Evolutionary conservation across 768 basidiomycete genomes (phyloP).

Genomic region (Agaricus blazei): DNA sequence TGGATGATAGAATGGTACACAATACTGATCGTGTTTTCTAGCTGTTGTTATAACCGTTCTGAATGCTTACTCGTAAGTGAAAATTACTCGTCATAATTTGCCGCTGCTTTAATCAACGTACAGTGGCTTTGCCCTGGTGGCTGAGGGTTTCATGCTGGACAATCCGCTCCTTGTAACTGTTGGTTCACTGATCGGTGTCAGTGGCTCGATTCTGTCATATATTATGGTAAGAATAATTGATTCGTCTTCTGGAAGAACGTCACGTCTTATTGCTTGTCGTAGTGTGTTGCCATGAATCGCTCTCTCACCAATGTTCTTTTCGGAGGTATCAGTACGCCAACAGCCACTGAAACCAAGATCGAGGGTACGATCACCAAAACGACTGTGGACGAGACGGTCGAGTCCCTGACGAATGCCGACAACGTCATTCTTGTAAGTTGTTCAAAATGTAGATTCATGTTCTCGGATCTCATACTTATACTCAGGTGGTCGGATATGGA

Average conservation of each 20-base stretch:
- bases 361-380: constrained; percentile 79
- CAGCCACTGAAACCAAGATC: constrained; percentile 61
- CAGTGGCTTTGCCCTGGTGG: constrained; percentile 81
- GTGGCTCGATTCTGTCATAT: constrained; percentile 86
- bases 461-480: not conserved
- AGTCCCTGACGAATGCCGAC: constrained; percentile 72
- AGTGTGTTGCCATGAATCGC: constrained; percentile 94
- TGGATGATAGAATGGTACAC: constrained; percentile 9
- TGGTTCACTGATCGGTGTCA: constrained; percentile 85
- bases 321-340: constrained; percentile 69
- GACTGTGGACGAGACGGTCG: constrained; percentile 75
- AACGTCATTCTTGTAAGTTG: constrained; percentile 70
- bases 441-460: not conserved
- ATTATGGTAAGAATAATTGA: constrained; percentile 64
- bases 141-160: constrained; percentile 90
- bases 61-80: constrained; percentile 73
- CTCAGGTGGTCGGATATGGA: constrained; percentile 77
- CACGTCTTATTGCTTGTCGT: not conserved
- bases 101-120: not conserved
- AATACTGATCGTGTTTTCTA: constrained; percentile 20
- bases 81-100: not conserved
- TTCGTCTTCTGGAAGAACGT: not conserved
- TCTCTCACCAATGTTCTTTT: constrained; percentile 83
- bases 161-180: constrained; percentile 80
- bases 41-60: constrained; percentile 89